Conservation (phyloP, 768 basidiomycete genomes). For the Serendipita sp. region DNA sequence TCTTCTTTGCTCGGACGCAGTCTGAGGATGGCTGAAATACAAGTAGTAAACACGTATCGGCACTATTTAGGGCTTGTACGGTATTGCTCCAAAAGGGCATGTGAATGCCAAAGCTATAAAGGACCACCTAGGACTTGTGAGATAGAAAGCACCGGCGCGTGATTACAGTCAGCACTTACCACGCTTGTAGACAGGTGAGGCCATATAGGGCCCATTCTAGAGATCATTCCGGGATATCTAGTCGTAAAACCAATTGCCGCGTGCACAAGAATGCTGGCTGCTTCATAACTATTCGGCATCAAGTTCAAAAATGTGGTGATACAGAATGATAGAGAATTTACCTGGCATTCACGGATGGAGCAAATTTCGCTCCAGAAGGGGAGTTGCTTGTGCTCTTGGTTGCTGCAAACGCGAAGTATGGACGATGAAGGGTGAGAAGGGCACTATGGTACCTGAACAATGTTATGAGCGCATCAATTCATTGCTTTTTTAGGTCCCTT, state of each 20-base stretch:
- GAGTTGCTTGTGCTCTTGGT: not conserved
- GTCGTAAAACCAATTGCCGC: not conserved
- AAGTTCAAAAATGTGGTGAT: not conserved
- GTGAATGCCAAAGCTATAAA: slow-evolving; percentile 4
- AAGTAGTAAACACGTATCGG: not conserved
- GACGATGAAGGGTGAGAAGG: not conserved
- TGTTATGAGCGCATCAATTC: not conserved
- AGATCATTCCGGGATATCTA: not conserved
- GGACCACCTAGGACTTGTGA: not conserved
- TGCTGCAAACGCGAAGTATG: not conserved
- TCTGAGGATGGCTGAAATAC: not conserved
- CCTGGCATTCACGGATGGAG: not conserved
- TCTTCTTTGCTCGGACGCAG: not conserved
- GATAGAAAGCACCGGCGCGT: not conserved
- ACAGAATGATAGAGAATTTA: not conserved
- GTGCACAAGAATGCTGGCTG: not conserved
- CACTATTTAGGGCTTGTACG: not conserved
- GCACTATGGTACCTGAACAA: not conserved
- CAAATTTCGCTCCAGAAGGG: not conserved
- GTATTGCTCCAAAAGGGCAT: not conserved
- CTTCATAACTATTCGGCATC: not conserved
- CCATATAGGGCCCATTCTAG: not conserved
- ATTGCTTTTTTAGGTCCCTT: too few species aligned
- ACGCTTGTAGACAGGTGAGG: slow-evolving; percentile 3
- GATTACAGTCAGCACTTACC: not conserved